Evolutionary conservation across 768 basidiomycete genomes (phyloP).

Genomic region (Podaxis sp.): DNA sequence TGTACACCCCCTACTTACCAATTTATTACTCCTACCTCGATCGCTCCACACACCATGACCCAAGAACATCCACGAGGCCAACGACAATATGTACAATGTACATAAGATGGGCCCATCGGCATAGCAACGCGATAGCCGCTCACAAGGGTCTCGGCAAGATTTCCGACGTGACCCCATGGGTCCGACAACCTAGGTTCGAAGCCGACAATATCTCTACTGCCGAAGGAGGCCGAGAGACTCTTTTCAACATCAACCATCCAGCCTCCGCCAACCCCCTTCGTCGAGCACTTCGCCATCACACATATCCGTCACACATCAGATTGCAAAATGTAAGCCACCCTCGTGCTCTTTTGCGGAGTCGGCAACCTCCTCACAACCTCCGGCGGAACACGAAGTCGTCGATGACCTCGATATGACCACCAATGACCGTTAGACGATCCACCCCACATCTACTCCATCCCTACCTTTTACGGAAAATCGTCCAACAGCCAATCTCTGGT

Average conservation of each 20-base stretch:
- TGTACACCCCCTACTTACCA: no score
- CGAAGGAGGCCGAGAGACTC: no score
- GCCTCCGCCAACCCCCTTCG: no score
- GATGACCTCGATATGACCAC: background rate
- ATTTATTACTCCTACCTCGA: no score
- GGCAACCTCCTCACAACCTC: background rate
- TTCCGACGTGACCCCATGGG: no score
- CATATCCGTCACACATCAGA: no score
- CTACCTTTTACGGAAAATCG: background rate
- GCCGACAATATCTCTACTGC: background rate
- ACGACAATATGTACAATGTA: no score
- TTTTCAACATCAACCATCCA: no score
- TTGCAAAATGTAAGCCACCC: background rate
- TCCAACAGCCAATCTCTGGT: background rate
- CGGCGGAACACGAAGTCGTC: background rate
- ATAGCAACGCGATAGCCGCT: background rate
- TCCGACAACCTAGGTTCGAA: background rate
- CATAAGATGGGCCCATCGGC: background rate
- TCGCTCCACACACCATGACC: no score
- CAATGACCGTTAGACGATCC: background rate
- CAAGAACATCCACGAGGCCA: no score
- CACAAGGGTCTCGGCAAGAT: background rate
- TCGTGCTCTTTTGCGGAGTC: background rate
- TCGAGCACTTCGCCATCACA: background rate
- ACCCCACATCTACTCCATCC: background rate